Evolutionary conservation across 495 filamentous ascomycete genomes (phyloP).

Genomic region (Neurospora africana): DNA sequence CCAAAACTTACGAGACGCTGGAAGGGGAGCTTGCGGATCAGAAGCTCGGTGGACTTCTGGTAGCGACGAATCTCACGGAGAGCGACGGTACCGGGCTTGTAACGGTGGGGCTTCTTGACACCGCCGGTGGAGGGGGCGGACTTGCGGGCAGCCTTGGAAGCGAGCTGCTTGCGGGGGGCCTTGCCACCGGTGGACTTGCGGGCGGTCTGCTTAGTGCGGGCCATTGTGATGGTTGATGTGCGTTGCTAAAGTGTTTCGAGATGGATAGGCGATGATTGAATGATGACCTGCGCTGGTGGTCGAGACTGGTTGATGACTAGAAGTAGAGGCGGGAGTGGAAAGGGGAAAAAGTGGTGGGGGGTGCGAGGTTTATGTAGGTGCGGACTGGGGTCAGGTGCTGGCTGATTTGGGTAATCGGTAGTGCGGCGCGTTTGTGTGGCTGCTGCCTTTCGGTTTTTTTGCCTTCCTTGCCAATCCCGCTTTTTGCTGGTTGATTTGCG

Average conservation of each 20-base stretch:
- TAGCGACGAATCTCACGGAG: conserved; percentile 99
- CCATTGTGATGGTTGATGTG: conserved; percentile 60
- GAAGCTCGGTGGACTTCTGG: conserved; percentile 99
- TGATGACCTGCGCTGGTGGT: conserved; percentile 25
- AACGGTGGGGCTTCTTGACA: conserved; percentile 99
- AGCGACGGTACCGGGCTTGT: conserved; percentile 99
- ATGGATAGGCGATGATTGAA: conserved; percentile 27
- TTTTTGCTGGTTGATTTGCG: conserved; percentile 16
- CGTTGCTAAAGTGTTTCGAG: conserved; percentile 32
- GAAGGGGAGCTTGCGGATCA: conserved; percentile 99
- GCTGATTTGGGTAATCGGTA: conserved; percentile 31
- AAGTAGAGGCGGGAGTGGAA: conserved; percentile 31
- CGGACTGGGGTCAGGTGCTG: conserved; percentile 21
- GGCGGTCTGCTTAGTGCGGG: conserved; percentile 99
- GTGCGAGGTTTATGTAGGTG: conserved; percentile 36
- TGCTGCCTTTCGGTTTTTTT: not conserved
- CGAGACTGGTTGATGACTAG: conserved; percentile 14
- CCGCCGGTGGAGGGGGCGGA: conserved; percentile 48
- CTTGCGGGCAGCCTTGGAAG: conserved; percentile 45
- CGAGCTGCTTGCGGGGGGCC: conserved; percentile 95
- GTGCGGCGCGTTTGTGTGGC: not conserved
- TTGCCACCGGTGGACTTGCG: conserved; percentile 99
- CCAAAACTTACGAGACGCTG: conserved; percentile 70
- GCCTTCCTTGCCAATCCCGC: not conserved
- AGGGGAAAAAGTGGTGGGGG: conserved; percentile 40